These are phyloP conservation scores for Trypanosoma congolense DNA, from an alignment of 208 protist species.

Conservation along the genomic window DNA sequence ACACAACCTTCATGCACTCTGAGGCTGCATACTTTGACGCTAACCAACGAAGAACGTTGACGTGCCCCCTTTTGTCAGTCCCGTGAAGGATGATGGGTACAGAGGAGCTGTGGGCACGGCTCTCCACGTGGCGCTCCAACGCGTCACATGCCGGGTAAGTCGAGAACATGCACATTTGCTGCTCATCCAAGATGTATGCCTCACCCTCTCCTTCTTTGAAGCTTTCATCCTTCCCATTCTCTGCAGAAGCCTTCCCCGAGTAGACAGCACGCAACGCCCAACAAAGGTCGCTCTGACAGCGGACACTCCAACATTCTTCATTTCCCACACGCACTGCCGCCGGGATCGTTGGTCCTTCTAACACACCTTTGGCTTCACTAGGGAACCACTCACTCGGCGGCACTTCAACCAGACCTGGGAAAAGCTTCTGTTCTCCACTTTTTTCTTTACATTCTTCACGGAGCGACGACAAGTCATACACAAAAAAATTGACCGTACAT, in stretches of 20 bases:
- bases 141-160: conserved; percentile 39
- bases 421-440: not conserved
- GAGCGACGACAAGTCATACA: conserved; percentile 37
- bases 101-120: conserved; percentile 24
- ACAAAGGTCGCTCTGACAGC: conserved; percentile 75
- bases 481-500: conserved; percentile 37
- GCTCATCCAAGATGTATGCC: conserved; percentile 7
- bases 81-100: conserved; percentile 75
- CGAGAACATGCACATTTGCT: conserved; percentile 19
- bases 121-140: conserved; percentile 34
- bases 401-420: conserved; percentile 10
- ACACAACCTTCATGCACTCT: conserved; percentile 29
- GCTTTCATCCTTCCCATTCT: too few relatives aligned
- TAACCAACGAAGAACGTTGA: conserved; percentile 46
- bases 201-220: conserved; percentile 20
- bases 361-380: conserved; percentile 24
- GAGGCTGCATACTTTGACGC: conserved; percentile 21
- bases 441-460: conserved; percentile 15
- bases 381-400: conserved; percentile 41
- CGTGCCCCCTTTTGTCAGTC: conserved; percentile 46
- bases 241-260: conserved; percentile 20
- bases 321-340: conserved; percentile 29
- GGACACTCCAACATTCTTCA: conserved; percentile 26
- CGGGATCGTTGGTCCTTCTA: conserved; percentile 7
- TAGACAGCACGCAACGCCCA: conserved; percentile 45